Evolutionary conservation across 139 green algal genomes (phyloP).

Genomic region (Closterium sp.): DNA sequence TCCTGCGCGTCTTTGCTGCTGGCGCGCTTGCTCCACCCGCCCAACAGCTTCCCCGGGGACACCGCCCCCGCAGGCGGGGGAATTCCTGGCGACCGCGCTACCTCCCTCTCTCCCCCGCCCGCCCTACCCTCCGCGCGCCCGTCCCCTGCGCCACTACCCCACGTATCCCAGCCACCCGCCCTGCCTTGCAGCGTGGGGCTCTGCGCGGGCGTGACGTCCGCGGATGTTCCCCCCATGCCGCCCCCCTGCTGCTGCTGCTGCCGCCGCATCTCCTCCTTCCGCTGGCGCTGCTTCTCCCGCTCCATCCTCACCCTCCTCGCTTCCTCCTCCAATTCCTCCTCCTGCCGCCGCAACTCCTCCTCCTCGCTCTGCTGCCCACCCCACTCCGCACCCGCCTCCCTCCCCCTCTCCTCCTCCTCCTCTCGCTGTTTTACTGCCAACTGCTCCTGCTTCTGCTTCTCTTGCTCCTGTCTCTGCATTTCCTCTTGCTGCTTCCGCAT

Average conservation of each 20-base stretch:
- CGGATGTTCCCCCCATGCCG: not conserved
- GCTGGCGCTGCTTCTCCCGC: not conserved
- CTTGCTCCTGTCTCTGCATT: not conserved
- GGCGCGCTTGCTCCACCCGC: not conserved
- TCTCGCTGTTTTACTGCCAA: not conserved
- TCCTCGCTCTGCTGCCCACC: not conserved
- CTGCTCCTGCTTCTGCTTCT: not conserved
- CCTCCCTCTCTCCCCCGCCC: no score
- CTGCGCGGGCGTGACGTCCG: not conserved
- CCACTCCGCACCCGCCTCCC: not conserved
- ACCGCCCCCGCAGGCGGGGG: not conserved
- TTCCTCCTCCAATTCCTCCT: not conserved
- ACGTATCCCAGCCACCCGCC: not conserved
- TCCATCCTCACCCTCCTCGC: not conserved
- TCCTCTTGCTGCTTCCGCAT: not conserved
- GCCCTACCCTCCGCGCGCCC: not conserved
- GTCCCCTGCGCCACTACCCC: not conserved
- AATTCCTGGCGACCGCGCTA: no score
- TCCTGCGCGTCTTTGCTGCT: not conserved
- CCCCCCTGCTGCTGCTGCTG: not conserved
- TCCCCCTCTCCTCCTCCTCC: not conserved
- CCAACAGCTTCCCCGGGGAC: not conserved
- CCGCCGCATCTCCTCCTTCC: not conserved
- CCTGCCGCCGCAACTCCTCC: not conserved
- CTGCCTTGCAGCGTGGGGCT: not conserved